Evolutionary conservation across 805 yeast genomes (phyloP).

Genomic region (Yarrowia sp.): DNA sequence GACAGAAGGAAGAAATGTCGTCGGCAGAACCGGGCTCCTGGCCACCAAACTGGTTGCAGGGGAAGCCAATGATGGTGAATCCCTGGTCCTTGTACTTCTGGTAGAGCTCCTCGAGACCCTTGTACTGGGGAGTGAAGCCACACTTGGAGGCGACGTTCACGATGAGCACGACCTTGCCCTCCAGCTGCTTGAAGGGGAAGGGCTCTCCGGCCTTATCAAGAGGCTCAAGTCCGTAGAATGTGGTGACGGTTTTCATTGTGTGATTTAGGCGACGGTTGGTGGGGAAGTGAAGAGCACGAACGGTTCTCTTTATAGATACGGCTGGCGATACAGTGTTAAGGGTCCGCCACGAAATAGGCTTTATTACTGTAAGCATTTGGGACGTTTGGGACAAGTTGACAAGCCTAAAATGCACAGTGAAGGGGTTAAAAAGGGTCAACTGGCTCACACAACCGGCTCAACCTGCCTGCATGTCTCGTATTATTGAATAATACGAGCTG

Average conservation of each 20-base stretch:
- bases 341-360: constrained; percentile 21
- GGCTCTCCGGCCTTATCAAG: constrained; percentile 57
- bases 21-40: constrained; percentile 68
- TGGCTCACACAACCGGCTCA: constrained; percentile 8
- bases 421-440: not conserved
- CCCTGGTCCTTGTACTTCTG: constrained; percentile 62
- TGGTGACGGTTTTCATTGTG: constrained; percentile 35
- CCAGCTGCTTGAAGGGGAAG: constrained; percentile 57
- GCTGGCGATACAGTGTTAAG: not conserved
- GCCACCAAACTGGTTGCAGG: constrained; percentile 87
- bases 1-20: constrained; percentile 72
- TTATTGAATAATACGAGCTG: constrained; percentile 7
- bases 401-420: not conserved
- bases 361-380: not conserved
- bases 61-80: constrained; percentile 74
- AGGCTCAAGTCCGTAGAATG: constrained; percentile 69
- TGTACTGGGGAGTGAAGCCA: constrained; percentile 72
- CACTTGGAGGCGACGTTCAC: constrained; percentile 90
- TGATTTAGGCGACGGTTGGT: not conserved
- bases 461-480: constrained; percentile 22
- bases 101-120: constrained; percentile 66
- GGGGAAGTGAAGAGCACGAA: not conserved
- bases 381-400: not conserved
- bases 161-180: constrained; percentile 77
- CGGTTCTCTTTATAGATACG: constrained; percentile 20